Conservation (phyloP, 805 yeast genomes). For the Candida montana region DNA sequence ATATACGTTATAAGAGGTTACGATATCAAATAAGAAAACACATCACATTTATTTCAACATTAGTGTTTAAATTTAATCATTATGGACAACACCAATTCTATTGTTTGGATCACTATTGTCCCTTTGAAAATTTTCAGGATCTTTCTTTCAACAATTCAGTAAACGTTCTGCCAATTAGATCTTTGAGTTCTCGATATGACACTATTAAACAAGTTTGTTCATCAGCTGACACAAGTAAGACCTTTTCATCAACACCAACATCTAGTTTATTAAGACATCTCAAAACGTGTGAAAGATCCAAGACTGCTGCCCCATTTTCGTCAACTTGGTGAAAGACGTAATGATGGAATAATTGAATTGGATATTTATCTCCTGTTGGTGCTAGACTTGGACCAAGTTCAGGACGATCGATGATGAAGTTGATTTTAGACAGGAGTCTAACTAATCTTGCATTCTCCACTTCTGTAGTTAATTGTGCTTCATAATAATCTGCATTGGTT, state of each 20-base stretch:
- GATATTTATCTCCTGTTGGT: slow-evolving; percentile 70
- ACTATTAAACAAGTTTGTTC: slow-evolving; percentile 82
- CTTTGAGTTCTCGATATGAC: slow-evolving; percentile 77
- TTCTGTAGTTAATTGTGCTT: slow-evolving; percentile 60
- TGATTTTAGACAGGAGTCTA: slow-evolving; percentile 74
- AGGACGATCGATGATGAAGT: slow-evolving; percentile 64
- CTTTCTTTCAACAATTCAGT: slow-evolving; percentile 33
- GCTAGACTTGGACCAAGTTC: slow-evolving; percentile 56
- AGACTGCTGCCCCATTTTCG: slow-evolving; percentile 67
- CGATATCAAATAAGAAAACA: no score
- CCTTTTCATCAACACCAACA: slow-evolving; percentile 81
- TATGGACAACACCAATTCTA: no score
- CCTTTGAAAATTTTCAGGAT: no score
- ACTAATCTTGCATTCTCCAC: slow-evolving; percentile 86
- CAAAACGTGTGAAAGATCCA: slow-evolving; percentile 80
- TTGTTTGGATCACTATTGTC: no score
- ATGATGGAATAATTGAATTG: slow-evolving; percentile 71
- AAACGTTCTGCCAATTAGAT: slow-evolving; percentile 64
- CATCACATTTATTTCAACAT: no score
- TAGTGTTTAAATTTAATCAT: no score
- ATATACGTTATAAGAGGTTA: no score
- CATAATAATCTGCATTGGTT: slow-evolving; percentile 51
- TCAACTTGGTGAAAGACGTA: slow-evolving; percentile 82
- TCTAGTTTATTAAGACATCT: slow-evolving; percentile 81
- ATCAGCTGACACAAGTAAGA: slow-evolving; percentile 76